Evolutionary conservation across 108 stramenopile species (phyloP), one percentile per base, ranked within the genome.

Genomic region (Cyclotella kingstonii): DNA sequence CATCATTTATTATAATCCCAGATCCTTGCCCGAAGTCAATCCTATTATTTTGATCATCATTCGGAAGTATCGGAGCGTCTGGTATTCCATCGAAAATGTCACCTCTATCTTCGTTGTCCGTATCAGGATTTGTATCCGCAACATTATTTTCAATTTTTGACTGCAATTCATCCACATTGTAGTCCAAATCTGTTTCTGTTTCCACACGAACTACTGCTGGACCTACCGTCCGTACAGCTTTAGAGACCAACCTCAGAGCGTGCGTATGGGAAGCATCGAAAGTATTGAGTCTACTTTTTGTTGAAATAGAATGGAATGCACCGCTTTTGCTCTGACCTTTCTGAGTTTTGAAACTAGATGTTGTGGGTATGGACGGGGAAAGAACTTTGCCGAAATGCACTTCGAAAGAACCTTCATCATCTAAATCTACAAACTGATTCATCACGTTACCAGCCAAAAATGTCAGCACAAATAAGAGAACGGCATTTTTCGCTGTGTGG

Each of bases 141-240:
- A 7, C 50, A 4, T 26, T 33, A 26, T 17, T 34, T 12, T 34
- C 30, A 35, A 10, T 5, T 21, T 4, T 14, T 50, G 25, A 23
- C 9, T 66, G 23, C 14, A 5, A 15, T 19, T 15, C 3, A 23
- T 21, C 49, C 11, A 15, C 54, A 14, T 22, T 34, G 23, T 2
- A 7, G 30, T 79, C 59, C 38, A 83, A 19, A 33, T 85, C 61
- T 3, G 85, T 85, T 66, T 93, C 88, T 3, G 90, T 94, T 66
- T 96, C 95, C 19, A 96, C 73, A 11, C 95, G 83, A 4, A 93
- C 80, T 2, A 91, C 90, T 5, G 91, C 68, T 17, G 91, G 95
- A 25, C 91, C 91, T 6, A 90, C 81, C 31, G 80, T 62, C 25
- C 79, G 60, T 0, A 93, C 91, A 9, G 90, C 95, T 18, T 81